Conservation (phyloP, 345 rosid genomes). For the Boechera stricta region DNA sequence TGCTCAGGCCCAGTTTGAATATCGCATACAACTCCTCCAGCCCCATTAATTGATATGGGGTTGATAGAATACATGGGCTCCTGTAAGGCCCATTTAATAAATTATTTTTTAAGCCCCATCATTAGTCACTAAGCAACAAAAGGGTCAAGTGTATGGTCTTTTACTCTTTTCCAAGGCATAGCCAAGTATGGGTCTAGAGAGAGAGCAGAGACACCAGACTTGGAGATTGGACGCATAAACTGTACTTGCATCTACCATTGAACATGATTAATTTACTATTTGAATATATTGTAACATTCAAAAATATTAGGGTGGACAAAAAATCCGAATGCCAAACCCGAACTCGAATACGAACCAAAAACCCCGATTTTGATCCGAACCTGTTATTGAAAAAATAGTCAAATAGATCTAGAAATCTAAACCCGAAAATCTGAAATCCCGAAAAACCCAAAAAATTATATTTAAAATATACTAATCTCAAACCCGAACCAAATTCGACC, state of each 20-base stretch:
- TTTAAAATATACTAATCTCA: too few relatives aligned
- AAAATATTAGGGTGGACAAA: too few relatives aligned
- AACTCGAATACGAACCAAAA: too few relatives aligned
- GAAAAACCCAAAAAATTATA: too few relatives aligned
- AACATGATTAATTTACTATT: not conserved
- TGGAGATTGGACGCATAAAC: not conserved
- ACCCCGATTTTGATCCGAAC: too few relatives aligned
- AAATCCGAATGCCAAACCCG: too few relatives aligned
- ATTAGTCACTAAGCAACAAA: not conserved
- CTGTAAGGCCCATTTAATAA: not conserved
- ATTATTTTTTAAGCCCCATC: not conserved
- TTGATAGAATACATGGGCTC: not conserved
- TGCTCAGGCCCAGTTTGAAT: conserved; percentile 2
- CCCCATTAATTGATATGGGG: not conserved
- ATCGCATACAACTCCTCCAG: not conserved
- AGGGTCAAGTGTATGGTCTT: not conserved
- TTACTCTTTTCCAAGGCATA: not conserved
- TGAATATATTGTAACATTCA: too few relatives aligned
- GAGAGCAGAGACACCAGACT: not conserved
- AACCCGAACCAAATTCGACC: too few relatives aligned
- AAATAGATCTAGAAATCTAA: too few relatives aligned
- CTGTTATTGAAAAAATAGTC: too few relatives aligned
- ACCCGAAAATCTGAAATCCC: too few relatives aligned
- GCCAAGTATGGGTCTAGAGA: not conserved
- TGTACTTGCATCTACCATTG: not conserved